Evolutionary conservation across 352 stramenopile genomes (phyloP), one percentile per base, ranked within the genome.

Genomic region (Phytophthora melonis): DNA sequence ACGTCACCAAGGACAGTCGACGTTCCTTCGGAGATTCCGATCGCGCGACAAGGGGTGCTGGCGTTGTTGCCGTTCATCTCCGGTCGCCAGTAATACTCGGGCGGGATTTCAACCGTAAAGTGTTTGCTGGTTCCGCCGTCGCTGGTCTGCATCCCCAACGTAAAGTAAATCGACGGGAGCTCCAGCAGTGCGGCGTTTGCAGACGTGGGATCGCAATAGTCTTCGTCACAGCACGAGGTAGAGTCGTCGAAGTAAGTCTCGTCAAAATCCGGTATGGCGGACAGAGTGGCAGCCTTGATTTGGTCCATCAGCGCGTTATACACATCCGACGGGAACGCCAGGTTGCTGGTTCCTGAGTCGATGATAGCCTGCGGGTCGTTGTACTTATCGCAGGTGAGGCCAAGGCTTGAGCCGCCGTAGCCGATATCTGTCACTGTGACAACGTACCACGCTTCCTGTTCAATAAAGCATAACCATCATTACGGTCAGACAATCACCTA

Each of bases 341-440:
- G 75, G 63, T 96, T 96, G 67, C 88, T 96, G 7, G 89, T 94
- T 10, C 89, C 89, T 3, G 88, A 94, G 64, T 96, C 89, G 11
- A 96, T 68, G 58, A 96, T 95, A 10, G 89, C 85, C 74, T 95
- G 72, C 21, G 89, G 89, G 0, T 89, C 75, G 59, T 96, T 96
- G 65, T 93, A 93, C 9, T 79, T 84, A 13, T 81, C 74, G 69
- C 89, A 96, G 3, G 79, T 72, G 7, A 95, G 58, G 1, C 80
- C 83, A 5, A 95, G 75, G 30, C 85, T 93, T 8, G 79, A 82
- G 18, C 77, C 80, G 53, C 86, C 74, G 36, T 89, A 93, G 25
- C 85, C 89, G 50, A 96, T 80, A 60, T 93, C 88, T 7, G 88
- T 84, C 36, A 96, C 81, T 36, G 82, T 81, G n/a, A 94, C 80